Conservation (phyloP, 371 early-diverging fungal species). For the Mortierella sp. region DNA sequence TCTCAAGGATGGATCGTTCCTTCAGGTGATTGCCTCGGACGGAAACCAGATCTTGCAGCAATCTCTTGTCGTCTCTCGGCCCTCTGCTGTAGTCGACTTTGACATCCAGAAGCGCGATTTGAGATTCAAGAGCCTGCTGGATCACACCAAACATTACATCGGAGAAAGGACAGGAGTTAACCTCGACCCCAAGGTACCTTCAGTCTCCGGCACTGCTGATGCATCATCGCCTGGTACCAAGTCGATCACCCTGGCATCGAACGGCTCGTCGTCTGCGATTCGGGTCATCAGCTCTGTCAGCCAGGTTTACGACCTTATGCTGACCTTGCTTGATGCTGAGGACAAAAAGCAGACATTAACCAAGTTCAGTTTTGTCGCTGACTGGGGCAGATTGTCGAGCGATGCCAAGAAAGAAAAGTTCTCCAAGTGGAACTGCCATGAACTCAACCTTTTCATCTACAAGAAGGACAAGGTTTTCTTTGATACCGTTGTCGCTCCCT, state of each 20-base stretch:
- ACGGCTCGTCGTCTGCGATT: constrained; percentile 32
- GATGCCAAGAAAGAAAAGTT: constrained; percentile 61
- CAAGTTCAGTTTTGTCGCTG: constrained; percentile 39
- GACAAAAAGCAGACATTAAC: constrained; percentile 24
- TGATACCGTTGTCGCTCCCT: constrained; percentile 59
- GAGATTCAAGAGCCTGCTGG: constrained; percentile 43
- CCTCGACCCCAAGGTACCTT: constrained; percentile 24
- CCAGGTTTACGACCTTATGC: constrained; percentile 50
- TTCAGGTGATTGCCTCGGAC: constrained; percentile 39
- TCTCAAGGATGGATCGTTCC: constrained; percentile 35
- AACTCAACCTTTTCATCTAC: constrained; percentile 70
- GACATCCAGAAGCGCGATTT: constrained; percentile 59
- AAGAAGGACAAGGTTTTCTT: constrained; percentile 65
- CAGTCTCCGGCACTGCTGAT: not conserved
- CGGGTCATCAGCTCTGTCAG: constrained; percentile 48
- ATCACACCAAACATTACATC: constrained; percentile 47
- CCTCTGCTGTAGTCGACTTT: constrained; percentile 16
- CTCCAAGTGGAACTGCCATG: constrained; percentile 65
- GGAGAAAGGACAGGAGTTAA: constrained; percentile 40
- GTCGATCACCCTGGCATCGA: constrained; percentile 40
- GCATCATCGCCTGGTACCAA: not conserved
- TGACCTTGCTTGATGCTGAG: constrained; percentile 32
- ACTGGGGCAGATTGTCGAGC: constrained; percentile 35
- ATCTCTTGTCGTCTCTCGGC: constrained; percentile 25
- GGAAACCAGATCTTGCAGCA: constrained; percentile 35